A percentile compares a stretch with the other conserved stretches of the same genome.
These are phyloP conservation scores for Dictyostelium brefeldianum DNA, from an alignment of 78 protist species.

Conservation along the genomic window DNA sequence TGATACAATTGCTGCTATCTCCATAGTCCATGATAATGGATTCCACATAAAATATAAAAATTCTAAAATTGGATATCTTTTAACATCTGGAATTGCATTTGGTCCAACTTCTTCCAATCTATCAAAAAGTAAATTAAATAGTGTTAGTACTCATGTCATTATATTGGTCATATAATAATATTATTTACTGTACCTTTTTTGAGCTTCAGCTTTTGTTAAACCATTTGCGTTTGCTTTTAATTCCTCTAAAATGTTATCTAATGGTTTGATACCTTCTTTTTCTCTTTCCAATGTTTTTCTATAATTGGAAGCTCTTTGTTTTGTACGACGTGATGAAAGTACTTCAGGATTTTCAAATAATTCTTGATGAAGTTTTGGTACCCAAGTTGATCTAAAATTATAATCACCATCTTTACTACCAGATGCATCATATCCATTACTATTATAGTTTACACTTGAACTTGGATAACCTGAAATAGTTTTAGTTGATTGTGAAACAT, in stretches of 20 bases:
- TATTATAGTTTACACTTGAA: neutral
- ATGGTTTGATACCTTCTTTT: slow-evolving; percentile 38
- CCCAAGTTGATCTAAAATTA: slow-evolving; percentile 52
- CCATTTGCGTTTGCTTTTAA: slow-evolving; percentile 38
- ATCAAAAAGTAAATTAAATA: neutral
- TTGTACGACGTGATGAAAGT: neutral
- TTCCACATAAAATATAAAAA: slow-evolving; percentile 85
- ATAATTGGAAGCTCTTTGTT: slow-evolving; percentile 41
- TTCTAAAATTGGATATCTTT: slow-evolving; percentile 78
- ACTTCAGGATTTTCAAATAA: slow-evolving; percentile 56
- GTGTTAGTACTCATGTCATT: neutral
- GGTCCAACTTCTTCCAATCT: slow-evolving; percentile 65
- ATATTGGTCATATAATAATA: neutral
- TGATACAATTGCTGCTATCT: slow-evolving; percentile 87
- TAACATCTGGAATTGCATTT: slow-evolving; percentile 77
- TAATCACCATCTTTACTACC: slow-evolving; percentile 23
- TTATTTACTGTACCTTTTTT: slow-evolving; percentile 43
- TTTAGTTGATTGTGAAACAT: slow-evolving; percentile 26
- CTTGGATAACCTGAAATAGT: slow-evolving; percentile 65
- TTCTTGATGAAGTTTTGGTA: slow-evolving; percentile 65
- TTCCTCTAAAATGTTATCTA: slow-evolving; percentile 42
- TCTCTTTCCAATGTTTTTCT: slow-evolving; percentile 60
- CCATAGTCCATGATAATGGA: slow-evolving; percentile 91
- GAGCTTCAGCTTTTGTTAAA: slow-evolving; percentile 70
- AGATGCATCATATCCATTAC: neutral